phyloP scores from a whole-genome alignment of 352 stramenopile species.

The Phytophthora gonapodyides region DNA sequence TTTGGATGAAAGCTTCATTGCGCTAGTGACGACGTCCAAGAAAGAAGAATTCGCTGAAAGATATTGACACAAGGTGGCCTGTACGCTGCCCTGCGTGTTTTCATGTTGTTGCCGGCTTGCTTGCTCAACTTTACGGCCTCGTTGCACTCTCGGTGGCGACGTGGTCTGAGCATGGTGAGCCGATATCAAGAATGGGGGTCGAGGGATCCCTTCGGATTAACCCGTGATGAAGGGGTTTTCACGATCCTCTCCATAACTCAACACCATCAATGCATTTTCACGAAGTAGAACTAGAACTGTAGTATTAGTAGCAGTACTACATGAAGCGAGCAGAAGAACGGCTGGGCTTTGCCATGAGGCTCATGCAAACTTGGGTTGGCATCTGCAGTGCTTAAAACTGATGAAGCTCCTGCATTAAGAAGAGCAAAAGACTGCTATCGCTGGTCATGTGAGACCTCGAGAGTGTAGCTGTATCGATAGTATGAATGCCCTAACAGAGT shows the following conservation, averaged over 20 bases:
- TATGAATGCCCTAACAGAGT: no score
- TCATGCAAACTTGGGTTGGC: no score
- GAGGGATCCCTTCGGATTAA: conserved; percentile 45
- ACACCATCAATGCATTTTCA: conserved; percentile 23
- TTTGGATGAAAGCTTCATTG: no score
- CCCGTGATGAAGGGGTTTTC: conserved; percentile 51
- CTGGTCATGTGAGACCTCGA: no score
- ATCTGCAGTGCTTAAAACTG: no score
- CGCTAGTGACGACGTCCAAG: conserved; percentile 3
- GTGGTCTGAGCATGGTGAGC: conserved; percentile 34
- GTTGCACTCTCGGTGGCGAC: conserved; percentile 33
- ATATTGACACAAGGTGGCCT: not conserved
- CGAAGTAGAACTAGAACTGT: conserved; percentile 4
- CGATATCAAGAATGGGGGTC: conserved; percentile 42
- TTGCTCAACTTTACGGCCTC: conserved; percentile 30
- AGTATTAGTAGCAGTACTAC: no score
- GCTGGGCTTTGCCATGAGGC: no score
- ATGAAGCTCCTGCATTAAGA: no score
- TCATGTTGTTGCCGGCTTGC: conserved; percentile 27
- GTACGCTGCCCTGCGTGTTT: not conserved
- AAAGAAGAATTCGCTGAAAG: not conserved
- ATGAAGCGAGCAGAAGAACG: not conserved
- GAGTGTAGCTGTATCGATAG: no score
- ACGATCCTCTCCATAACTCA: conserved; percentile 44
- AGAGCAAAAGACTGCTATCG: no score